Percentiles rank a stretch among this genome's conserved stretches.
These are phyloP conservation scores for Ogataea henricii DNA, from an alignment of 805 yeast species.

Conservation along the genomic window DNA sequence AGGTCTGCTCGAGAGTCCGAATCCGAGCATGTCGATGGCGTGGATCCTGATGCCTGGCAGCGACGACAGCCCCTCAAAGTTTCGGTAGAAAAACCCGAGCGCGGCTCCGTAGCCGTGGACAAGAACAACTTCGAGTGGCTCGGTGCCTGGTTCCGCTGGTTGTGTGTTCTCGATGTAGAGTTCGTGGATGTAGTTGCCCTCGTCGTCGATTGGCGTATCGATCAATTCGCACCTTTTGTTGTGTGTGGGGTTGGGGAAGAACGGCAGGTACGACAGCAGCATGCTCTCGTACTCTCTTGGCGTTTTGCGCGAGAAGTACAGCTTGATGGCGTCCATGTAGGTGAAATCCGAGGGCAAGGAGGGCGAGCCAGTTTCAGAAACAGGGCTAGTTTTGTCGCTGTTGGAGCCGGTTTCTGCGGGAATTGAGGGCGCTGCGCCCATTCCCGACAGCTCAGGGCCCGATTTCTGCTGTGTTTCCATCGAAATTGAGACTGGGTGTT, in stretches of 20 bases:
- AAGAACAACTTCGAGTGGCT: slow-evolving; percentile 51
- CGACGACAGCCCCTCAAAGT: slow-evolving; percentile 53
- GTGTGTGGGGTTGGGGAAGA: slow-evolving; percentile 56
- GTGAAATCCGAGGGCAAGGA: slow-evolving; percentile 1
- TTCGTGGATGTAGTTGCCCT: slow-evolving; percentile 65
- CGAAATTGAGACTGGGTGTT: background rate
- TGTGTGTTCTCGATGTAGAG: slow-evolving; percentile 53
- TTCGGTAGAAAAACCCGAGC: slow-evolving; percentile 74
- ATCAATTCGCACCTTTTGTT: slow-evolving; percentile 45
- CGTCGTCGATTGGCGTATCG: slow-evolving; percentile 54
- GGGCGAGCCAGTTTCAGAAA: background rate
- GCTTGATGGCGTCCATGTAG: slow-evolving; percentile 28
- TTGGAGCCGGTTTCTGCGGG: background rate
- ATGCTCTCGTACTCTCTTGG: slow-evolving; percentile 36
- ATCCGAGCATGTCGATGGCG: slow-evolving; percentile 71
- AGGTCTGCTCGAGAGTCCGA: slow-evolving; percentile 69
- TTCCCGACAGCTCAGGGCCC: background rate
- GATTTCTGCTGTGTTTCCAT: background rate
- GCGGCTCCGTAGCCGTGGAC: slow-evolving; percentile 95
- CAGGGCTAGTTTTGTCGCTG: background rate
- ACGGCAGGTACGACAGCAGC: slow-evolving; percentile 59
- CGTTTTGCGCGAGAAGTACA: slow-evolving; percentile 30
- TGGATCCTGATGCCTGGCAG: slow-evolving; percentile 61
- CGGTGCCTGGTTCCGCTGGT: slow-evolving; percentile 11
- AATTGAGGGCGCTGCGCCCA: background rate